Conservation (phyloP, 1,139 yeast species). For the Eremothecium cymbalariae region DNA sequence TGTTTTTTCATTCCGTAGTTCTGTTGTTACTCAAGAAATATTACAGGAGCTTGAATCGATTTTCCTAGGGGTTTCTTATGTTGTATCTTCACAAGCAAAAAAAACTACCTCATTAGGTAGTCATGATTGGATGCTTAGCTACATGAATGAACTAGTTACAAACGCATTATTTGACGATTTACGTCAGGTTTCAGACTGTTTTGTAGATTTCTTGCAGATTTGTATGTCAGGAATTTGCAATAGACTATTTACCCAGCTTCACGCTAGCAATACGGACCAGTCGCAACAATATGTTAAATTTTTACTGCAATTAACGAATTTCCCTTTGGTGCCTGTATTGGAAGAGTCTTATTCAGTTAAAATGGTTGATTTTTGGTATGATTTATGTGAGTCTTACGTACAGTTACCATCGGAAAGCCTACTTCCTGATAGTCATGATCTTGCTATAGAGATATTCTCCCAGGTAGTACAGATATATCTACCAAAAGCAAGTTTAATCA, state of each 20-base stretch:
- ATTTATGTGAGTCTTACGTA: constrained; percentile 50
- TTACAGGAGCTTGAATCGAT: constrained; percentile 30
- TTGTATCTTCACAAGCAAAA: constrained; percentile 11
- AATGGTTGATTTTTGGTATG: constrained; percentile 73
- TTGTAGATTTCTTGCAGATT: constrained; percentile 45
- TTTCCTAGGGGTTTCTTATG: constrained; percentile 30
- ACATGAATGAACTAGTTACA: constrained; percentile 36
- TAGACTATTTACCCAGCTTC: constrained; percentile 36
- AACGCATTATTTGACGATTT: constrained; percentile 39
- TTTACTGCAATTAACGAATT: constrained; percentile 50
- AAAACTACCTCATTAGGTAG: constrained; percentile 14
- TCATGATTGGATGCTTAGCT: constrained; percentile 34
- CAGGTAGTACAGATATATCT: constrained; percentile 30
- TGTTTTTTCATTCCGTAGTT: constrained; percentile 33
- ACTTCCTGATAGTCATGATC: constrained; percentile 20
- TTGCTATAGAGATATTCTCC: constrained; percentile 27
- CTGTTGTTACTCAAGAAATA: constrained; percentile 28
- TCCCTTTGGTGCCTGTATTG: constrained; percentile 51
- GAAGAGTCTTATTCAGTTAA: constrained; percentile 66
- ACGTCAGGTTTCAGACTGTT: constrained; percentile 43
- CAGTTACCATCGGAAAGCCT: constrained; percentile 25
- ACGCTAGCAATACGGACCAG: constrained; percentile 10
- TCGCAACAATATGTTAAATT: constrained; percentile 39
- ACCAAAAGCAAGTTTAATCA: constrained; percentile 28
- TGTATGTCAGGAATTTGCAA: constrained; percentile 46